phyloP scores from a whole-genome alignment of 78 protist species.

The Dictyostelium purpureum region DNA sequence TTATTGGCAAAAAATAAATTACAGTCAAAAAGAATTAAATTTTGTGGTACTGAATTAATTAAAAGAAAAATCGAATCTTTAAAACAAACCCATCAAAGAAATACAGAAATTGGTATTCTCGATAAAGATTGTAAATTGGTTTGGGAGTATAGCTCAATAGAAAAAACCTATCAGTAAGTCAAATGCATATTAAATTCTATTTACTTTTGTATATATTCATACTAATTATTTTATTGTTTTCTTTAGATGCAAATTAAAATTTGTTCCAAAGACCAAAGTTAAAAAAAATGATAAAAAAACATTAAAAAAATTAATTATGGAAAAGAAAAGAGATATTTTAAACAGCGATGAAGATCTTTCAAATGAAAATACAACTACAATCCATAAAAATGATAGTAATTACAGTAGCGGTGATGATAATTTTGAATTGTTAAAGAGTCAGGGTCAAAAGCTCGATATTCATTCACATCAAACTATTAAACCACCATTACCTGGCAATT shows the following conservation, averaged over 20 bases:
- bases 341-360: background rate
- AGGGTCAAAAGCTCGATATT: background rate
- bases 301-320: conserved; percentile 17
- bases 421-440: background rate
- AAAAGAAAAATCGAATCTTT: background rate
- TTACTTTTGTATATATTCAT: background rate
- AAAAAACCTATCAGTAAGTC: background rate
- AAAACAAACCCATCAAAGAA: background rate
- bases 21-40: conserved; percentile 16
- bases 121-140: conserved; percentile 56
- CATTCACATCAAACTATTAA: background rate
- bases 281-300: background rate
- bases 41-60: background rate
- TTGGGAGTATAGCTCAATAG: conserved; percentile 40
- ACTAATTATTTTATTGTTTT: background rate
- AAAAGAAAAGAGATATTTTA: conserved; percentile 48
- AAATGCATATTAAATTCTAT: background rate
- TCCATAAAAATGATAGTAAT: background rate
- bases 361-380: background rate
- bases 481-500: background rate
- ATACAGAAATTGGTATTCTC: background rate
- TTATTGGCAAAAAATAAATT: conserved; percentile 59
- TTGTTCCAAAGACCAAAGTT: background rate
- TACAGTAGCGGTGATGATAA: background rate
- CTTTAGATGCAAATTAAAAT: conserved; percentile 24